Conservation (phyloP, 1,284 basidiomycete genomes). For the Butyriboletus appendiculatus region DNA sequence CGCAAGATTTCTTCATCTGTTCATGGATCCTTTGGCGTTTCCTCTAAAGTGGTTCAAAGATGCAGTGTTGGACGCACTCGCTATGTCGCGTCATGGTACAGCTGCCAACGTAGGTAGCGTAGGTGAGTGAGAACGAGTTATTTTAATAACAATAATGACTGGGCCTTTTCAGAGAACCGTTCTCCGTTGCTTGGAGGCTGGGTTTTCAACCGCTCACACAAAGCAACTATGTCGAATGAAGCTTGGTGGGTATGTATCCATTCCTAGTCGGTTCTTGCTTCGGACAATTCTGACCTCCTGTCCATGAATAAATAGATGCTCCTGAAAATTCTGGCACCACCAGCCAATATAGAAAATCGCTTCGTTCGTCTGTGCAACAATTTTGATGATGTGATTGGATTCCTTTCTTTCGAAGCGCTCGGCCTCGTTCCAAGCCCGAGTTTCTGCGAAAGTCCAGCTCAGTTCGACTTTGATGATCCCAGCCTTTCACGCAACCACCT, state of each 20-base stretch:
- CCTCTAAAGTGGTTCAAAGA: constrained; percentile 35
- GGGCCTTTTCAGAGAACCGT: constrained; percentile 2
- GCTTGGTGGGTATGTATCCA: constrained; percentile 34
- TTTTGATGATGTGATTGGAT: constrained; percentile 33
- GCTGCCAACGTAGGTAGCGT: constrained; percentile 18
- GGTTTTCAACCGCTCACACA: constrained; percentile 30
- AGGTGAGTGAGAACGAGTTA: not conserved
- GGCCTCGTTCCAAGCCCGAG: constrained; percentile 19
- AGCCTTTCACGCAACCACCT: constrained; percentile 24
- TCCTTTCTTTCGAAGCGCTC: constrained; percentile 31
- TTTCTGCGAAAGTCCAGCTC: constrained; percentile 5
- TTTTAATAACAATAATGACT: not conserved
- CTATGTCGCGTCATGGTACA: constrained; percentile 16
- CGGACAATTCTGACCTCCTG: not conserved
- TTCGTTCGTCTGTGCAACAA: constrained; percentile 35
- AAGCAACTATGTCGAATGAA: constrained; percentile 28
- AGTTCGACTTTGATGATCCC: not conserved
- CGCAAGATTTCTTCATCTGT: constrained; percentile 9
- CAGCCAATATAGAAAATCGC: constrained; percentile 32
- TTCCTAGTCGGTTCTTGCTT: not conserved
- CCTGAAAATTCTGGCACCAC: constrained; percentile 7
- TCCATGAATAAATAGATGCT: not conserved
- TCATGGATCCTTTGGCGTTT: constrained; percentile 5
- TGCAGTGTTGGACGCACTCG: constrained; percentile 29
- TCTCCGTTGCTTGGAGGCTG: constrained; percentile 33